Conservation (phyloP, 306 rosid genomes). For the Abrus precatorius region DNA sequence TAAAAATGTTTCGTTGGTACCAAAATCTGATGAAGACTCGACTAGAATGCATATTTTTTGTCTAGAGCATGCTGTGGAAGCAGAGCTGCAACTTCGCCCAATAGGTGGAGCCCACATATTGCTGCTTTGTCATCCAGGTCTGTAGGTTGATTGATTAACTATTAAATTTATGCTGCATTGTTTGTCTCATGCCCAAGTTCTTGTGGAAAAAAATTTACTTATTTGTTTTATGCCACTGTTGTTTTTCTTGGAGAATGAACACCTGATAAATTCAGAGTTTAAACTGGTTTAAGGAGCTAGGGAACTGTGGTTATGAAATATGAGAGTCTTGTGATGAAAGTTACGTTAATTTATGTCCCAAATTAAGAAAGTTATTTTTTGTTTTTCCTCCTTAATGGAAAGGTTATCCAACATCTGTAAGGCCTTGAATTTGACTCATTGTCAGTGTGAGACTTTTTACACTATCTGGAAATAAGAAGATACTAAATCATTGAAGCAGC, state of each 20-base stretch:
- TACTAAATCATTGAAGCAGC: not conserved
- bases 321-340: not conserved
- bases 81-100: conserved; percentile 85
- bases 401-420: not conserved
- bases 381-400: not conserved
- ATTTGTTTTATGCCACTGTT: conserved; percentile 16
- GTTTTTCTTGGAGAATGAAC: not conserved
- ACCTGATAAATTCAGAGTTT: conserved; percentile 24
- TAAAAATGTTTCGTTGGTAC: conserved; percentile 56
- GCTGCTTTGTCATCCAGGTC: conserved; percentile 98
- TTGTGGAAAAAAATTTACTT: not conserved
- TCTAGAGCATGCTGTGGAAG: conserved; percentile 95
- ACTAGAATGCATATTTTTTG: conserved; percentile 97
- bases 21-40: conserved; percentile 77
- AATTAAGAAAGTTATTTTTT: not conserved
- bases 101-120: conserved; percentile 89
- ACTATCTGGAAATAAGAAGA: not conserved
- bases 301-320: not conserved
- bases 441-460: not conserved
- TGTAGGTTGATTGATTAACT: conserved; percentile 47
- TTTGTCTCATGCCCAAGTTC: conserved; percentile 41
- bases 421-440: conserved; percentile 11
- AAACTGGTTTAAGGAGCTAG: conserved; percentile 15
- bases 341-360: conserved; percentile 10
- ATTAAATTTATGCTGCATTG: conserved; percentile 33